These are phyloP conservation scores for Tillandsia leiboldiana DNA, from an alignment of 176 grass and related monocot genomes.

Conservation along the genomic window DNA sequence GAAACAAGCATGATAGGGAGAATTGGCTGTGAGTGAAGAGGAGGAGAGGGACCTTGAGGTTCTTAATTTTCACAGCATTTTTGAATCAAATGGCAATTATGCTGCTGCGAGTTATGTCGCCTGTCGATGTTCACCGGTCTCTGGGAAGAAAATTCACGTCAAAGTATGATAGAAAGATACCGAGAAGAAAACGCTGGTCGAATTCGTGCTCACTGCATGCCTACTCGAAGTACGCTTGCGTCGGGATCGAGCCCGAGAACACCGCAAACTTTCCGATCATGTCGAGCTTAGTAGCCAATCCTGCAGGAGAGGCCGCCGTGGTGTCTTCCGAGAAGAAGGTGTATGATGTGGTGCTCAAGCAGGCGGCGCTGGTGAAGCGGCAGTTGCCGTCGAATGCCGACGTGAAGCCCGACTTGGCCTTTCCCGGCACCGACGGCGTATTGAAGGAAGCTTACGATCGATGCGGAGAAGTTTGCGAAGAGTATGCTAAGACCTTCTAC, in stretches of 20 bases:
- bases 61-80: not conserved
- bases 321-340: conserved; percentile 57
- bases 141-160: not conserved
- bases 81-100: conserved; percentile 15
- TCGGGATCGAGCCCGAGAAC: conserved; percentile 32
- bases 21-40: not conserved
- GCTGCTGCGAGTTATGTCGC: conserved; percentile 4
- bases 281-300: conserved; percentile 12
- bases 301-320: conserved; percentile 17
- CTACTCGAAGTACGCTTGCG: conserved; percentile 27
- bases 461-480: conserved; percentile 69
- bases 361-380: conserved; percentile 47
- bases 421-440: conserved; percentile 23
- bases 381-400: conserved; percentile 1
- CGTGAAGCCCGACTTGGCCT: conserved; percentile 9
- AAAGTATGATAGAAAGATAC: not conserved
- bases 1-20: too few species aligned
- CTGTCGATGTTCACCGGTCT: not conserved
- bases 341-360: conserved; percentile 58
- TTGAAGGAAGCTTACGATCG: conserved; percentile 55
- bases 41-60: not conserved
- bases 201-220: conserved; percentile 20
- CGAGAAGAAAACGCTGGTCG: conserved; percentile 2
- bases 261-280: conserved; percentile 15
- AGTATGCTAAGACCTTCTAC: conserved; percentile 98